phyloP scores from a whole-genome alignment of 2,329 filamentous ascomycete genomes.

The Alternaria ethzedia region DNA sequence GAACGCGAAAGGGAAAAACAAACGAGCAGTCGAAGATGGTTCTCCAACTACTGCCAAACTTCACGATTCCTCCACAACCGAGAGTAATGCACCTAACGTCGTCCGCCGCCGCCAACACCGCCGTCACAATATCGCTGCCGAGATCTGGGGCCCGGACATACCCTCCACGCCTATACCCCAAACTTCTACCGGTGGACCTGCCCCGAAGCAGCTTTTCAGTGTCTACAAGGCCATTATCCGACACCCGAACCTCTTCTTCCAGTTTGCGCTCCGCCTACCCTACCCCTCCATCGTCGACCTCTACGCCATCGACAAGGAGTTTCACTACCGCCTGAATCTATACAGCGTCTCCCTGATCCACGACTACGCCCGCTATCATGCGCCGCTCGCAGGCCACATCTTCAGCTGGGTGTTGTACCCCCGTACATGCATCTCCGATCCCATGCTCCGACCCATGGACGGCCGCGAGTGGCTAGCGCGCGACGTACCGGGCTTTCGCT shows the following conservation, averaged over 20 bases:
- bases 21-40: constrained; percentile 26
- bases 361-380: constrained; percentile 60
- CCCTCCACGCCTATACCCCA: not conserved
- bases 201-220: constrained; percentile 30
- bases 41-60: not conserved
- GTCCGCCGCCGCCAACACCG: constrained; percentile 33
- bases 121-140: constrained; percentile 26
- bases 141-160: constrained; percentile 24
- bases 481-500: constrained; percentile 67
- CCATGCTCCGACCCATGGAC: constrained; percentile 57
- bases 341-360: constrained; percentile 64
- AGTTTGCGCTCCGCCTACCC: constrained; percentile 36
- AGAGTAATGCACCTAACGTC: constrained; percentile 15
- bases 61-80: not conserved
- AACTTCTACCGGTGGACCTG: not conserved
- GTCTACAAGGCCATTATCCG: constrained; percentile 44
- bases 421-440: constrained; percentile 65
- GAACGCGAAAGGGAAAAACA: constrained; percentile 21
- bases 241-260: constrained; percentile 46
- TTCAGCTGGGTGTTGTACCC: constrained; percentile 69
- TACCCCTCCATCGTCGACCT: constrained; percentile 34
- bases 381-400: constrained; percentile 61
- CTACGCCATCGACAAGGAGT: constrained; percentile 50
- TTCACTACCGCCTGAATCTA: constrained; percentile 52
- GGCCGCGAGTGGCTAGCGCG: constrained; percentile 36